Percentiles rank a stretch among this genome's conserved stretches.
Conservation (phyloP, 352 stramenopile genomes). For the Phytophthora vignae region DNA sequence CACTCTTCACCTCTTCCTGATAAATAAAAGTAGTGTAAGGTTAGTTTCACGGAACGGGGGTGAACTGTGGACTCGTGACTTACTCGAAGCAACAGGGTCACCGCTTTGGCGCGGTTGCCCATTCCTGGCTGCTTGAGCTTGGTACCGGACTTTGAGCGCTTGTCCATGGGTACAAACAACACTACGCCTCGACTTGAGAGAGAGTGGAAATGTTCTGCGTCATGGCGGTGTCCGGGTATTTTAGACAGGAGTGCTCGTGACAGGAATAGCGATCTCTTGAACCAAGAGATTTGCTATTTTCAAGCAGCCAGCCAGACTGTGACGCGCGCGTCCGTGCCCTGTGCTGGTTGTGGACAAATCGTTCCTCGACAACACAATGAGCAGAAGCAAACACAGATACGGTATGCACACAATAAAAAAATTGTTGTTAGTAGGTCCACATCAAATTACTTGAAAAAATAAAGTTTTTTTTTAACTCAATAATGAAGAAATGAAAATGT, state of each 20-base stretch:
- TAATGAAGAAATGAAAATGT: too few species aligned
- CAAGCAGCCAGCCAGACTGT: not conserved
- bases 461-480: too few species aligned
- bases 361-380: too few species aligned
- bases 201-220: constrained; percentile 5
- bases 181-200: constrained; percentile 1
- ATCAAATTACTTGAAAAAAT: too few species aligned
- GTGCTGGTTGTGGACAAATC: too few species aligned
- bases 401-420: too few species aligned
- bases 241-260: not conserved
- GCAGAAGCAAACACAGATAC: too few species aligned
- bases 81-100: constrained; percentile 34
- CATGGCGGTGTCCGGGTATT: constrained; percentile 7
- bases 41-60: too few species aligned
- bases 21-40: not conserved
- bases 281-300: constrained; percentile 12
- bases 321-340: not conserved
- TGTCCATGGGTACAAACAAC: constrained; percentile 23
- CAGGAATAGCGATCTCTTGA: constrained; percentile 18
- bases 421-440: too few species aligned
- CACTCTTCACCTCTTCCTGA: constrained; percentile 66
- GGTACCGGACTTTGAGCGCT: constrained; percentile 24
- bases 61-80: not conserved
- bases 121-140: constrained; percentile 24
- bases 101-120: constrained; percentile 29